These are phyloP conservation scores for Tulasnella sp. DNA, from an alignment of 768 basidiomycete species.

Conservation along the genomic window DNA sequence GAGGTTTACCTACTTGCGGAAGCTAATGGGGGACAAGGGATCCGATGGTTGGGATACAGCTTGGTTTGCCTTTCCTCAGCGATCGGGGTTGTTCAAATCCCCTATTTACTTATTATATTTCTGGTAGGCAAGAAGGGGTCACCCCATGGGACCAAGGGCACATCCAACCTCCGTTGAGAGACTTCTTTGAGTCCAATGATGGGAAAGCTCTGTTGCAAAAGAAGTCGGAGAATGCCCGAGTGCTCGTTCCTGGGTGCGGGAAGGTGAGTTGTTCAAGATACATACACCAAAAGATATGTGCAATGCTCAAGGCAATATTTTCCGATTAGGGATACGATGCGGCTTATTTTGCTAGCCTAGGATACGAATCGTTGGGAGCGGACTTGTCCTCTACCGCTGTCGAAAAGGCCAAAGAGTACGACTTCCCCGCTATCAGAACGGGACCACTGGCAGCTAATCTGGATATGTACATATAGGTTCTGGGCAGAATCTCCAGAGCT, in stretches of 20 bases:
- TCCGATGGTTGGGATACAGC: constrained; percentile 25
- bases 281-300: too few species aligned
- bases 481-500: not conserved
- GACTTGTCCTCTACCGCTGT: constrained; percentile 55
- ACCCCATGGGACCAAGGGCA: constrained; percentile 59
- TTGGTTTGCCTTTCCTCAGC: constrained; percentile 19
- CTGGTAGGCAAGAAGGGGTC: constrained; percentile 38
- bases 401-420: constrained; percentile 38
- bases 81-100: not conserved
- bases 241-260: constrained; percentile 55
- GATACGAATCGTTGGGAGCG: constrained; percentile 43
- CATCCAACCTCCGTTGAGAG: constrained; percentile 49
- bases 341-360: constrained; percentile 45
- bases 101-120: not conserved
- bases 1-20: not conserved
- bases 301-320: too few species aligned
- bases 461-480: not conserved
- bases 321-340: too few species aligned
- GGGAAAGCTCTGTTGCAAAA: constrained; percentile 37
- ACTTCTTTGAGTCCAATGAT: constrained; percentile 25
- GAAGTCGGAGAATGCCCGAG: constrained; percentile 39
- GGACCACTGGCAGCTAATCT: too few species aligned
- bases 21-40: constrained; percentile 19
- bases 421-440: too few species aligned
- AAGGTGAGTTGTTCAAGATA: constrained; percentile 28